Conservation (phyloP, 768 basidiomycete species). For the Leccinum broughii region DNA sequence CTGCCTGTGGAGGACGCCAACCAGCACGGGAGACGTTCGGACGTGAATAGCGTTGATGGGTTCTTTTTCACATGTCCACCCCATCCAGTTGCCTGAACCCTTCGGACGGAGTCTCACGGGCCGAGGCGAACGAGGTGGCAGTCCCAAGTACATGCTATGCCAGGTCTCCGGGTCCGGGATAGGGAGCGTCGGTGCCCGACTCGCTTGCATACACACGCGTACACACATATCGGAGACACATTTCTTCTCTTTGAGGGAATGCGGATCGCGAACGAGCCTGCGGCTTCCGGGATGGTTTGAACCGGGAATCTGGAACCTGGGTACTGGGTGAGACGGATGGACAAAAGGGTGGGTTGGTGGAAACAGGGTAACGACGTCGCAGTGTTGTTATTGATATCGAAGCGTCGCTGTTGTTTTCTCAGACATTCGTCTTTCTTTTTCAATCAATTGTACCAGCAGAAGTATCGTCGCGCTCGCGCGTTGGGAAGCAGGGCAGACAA, state of each 20-base stretch:
- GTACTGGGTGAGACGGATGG: neutral
- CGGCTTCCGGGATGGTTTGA: constrained; percentile 2
- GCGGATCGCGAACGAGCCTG: neutral
- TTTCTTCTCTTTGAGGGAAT: neutral
- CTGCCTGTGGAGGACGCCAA: neutral
- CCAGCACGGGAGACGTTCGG: neutral
- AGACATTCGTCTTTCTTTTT: neutral
- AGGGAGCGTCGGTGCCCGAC: neutral
- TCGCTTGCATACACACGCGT: neutral
- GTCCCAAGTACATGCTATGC: neutral
- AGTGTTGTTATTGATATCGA: no score
- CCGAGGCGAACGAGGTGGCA: neutral
- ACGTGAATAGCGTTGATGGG: neutral
- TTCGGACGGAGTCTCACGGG: neutral
- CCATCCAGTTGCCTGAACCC: neutral
- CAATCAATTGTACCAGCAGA: neutral
- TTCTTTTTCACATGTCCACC: neutral
- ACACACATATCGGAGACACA: neutral
- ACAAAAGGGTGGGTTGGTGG: neutral
- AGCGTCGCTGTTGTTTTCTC: neutral
- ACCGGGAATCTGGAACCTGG: neutral
- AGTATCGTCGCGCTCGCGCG: neutral
- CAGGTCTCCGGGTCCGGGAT: neutral
- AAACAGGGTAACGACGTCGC: neutral
- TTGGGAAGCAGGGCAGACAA: neutral